Conservation (phyloP, 305 asterid genomes). For the Fraxinus greggii region DNA sequence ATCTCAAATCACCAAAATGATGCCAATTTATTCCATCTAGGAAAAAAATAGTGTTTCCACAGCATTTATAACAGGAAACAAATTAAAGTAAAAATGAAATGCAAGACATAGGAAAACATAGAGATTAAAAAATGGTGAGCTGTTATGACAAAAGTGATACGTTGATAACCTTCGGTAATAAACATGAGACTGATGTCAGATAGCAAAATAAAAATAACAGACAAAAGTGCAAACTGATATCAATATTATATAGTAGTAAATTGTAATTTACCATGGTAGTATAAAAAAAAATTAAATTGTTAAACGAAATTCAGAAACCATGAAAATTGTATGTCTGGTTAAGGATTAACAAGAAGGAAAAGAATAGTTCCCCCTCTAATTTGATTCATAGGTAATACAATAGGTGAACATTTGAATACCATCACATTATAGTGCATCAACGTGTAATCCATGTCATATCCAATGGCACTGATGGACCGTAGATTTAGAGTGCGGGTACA, state of each 20-base stretch:
- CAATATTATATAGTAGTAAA: not conserved
- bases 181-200: not conserved
- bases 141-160: not conserved
- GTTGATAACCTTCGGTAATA: not conserved
- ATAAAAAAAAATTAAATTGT: not conserved
- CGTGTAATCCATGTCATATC: slow-evolving; percentile 97
- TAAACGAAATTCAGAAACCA: not conserved
- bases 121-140: not conserved
- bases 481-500: slow-evolving; percentile 82
- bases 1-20: not conserved
- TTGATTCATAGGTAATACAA: slow-evolving; percentile 3
- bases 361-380: not conserved
- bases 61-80: not conserved
- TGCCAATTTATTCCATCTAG: not conserved
- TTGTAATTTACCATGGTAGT: not conserved
- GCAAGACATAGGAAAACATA: not conserved
- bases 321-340: not conserved
- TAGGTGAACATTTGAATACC: slow-evolving; percentile 41
- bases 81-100: not conserved
- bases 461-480: slow-evolving; percentile 79
- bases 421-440: slow-evolving; percentile 76
- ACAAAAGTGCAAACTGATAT: not conserved
- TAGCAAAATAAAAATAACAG: not conserved
- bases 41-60: not conserved
- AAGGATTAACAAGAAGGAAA: not conserved